These are phyloP conservation scores for Podospora comata DNA, from an alignment of 495 filamentous ascomycete species.

Conservation along the genomic window DNA sequence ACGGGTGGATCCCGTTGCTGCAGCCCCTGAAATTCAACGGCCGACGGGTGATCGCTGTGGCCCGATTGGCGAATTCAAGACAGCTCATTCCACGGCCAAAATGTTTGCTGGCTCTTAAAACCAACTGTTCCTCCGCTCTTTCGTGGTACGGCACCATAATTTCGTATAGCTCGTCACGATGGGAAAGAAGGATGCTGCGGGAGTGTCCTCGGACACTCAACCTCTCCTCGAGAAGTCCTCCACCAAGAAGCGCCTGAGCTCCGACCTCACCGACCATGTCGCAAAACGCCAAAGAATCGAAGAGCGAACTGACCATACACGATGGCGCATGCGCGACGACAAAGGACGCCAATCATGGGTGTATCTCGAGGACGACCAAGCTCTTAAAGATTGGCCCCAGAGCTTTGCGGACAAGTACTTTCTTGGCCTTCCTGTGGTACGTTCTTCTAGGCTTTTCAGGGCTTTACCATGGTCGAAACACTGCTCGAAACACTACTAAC, in stretches of 20 bases:
- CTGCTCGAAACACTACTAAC: slow-evolving; percentile 1
- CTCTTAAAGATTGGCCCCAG: slow-evolving; percentile 77
- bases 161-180: slow-evolving; percentile 10
- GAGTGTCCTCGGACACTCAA: slow-evolving; percentile 8
- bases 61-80: slow-evolving; percentile 8
- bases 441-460: not conserved
- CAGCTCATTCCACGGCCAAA: not conserved
- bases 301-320: slow-evolving; percentile 64
- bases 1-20: not conserved
- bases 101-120: not conserved
- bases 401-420: slow-evolving; percentile 78
- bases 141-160: not conserved
- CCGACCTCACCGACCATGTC: slow-evolving; percentile 24
- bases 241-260: slow-evolving; percentile 36
- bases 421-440: slow-evolving; percentile 60
- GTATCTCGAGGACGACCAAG: slow-evolving; percentile 78
- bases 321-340: slow-evolving; percentile 85
- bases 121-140: not conserved
- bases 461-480: not conserved
- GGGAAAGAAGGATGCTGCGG: slow-evolving; percentile 22
- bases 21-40: slow-evolving; percentile 4
- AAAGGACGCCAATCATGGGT: slow-evolving; percentile 87
- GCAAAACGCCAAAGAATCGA: slow-evolving; percentile 40
- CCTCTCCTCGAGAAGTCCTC: slow-evolving; percentile 24
- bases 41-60: not conserved